Conservation (phyloP, 495 filamentous ascomycete species). For the Xylaria longipes region DNA sequence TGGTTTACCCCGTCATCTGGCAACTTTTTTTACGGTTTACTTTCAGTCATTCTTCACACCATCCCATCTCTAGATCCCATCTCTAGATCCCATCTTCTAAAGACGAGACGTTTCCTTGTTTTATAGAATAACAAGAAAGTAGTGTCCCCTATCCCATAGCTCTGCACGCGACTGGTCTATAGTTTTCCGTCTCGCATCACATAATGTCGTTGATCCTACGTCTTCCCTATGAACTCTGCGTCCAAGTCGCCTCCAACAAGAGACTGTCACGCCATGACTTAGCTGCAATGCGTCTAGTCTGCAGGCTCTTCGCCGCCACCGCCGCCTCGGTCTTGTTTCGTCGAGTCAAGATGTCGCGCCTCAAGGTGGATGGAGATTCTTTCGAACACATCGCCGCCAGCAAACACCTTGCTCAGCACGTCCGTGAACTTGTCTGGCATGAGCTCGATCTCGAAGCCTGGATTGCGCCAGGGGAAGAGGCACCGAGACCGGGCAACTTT, state of each 20-base stretch:
- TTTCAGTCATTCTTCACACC: neutral
- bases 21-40: neutral
- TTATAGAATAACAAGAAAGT: neutral
- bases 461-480: neutral
- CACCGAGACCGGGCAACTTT: neutral
- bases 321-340: neutral
- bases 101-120: neutral
- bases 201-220: neutral
- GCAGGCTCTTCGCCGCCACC: neutral
- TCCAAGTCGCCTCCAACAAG: neutral
- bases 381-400: constrained; percentile 1
- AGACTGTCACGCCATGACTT: neutral
- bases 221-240: neutral
- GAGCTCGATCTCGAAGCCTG: constrained; percentile 1
- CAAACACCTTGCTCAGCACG: neutral
- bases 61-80: too few relatives aligned
- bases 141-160: neutral
- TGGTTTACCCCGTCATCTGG: neutral
- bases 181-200: neutral
- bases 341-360: neutral
- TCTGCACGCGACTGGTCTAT: neutral
- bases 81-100: neutral
- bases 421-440: neutral
- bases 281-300: neutral
- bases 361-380: neutral